Conservation (phyloP, 2,329 filamentous ascomycete species). For the Cercospora zeae-maydis region DNA sequence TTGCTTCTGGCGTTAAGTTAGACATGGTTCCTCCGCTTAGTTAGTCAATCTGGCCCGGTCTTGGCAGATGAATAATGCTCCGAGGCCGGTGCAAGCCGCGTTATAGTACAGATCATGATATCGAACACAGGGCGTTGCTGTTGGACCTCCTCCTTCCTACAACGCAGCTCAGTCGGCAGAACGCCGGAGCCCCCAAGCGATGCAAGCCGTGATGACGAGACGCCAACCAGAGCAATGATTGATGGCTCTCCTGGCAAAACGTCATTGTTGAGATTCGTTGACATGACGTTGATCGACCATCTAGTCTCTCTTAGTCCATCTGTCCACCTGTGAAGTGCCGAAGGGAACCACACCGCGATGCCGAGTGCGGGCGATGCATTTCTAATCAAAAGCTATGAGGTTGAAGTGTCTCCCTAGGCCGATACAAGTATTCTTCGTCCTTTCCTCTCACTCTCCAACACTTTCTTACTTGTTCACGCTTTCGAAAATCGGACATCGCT, state of each 20-base stretch:
- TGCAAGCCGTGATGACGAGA: background rate
- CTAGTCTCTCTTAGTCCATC: background rate
- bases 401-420: background rate
- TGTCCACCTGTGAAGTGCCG: background rate
- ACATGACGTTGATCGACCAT: background rate
- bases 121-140: too few species aligned
- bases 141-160: background rate
- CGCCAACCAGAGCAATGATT: background rate
- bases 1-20: background rate
- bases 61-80: background rate
- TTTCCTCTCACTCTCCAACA: background rate
- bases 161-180: background rate
- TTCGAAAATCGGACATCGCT: background rate
- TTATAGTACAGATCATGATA: too few species aligned
- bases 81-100: background rate
- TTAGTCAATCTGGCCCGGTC: background rate
- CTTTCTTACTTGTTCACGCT: background rate
- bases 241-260: background rate
- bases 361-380: background rate
- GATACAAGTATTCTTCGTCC: background rate
- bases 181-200: background rate
- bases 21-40: background rate
- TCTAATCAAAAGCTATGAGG: background rate
- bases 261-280: background rate
- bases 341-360: background rate